Percentiles rank a stretch among this genome's conserved stretches.
phyloP scores from a whole-genome alignment of 768 basidiomycete species.

The Lactifluus echinatus region DNA sequence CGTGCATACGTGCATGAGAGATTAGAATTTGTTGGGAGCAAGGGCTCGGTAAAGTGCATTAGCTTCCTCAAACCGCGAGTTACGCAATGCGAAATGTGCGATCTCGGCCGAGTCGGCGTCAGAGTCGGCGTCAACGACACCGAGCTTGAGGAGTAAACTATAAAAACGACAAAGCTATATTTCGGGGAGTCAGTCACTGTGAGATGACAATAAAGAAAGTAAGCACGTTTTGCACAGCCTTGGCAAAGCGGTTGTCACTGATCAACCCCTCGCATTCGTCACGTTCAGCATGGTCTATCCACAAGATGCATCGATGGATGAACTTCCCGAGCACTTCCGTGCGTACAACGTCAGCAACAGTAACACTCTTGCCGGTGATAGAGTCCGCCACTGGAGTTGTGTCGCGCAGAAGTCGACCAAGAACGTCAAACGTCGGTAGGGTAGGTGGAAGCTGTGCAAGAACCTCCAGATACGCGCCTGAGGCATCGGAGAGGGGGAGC shows the following conservation, averaged over 20 bases:
- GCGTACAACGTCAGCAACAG: conserved; percentile 56
- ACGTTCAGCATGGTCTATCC: conserved; percentile 60
- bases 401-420: conserved; percentile 61
- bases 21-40: conserved; percentile 34
- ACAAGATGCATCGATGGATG: conserved; percentile 58
- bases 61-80: conserved; percentile 70
- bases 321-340: conserved; percentile 62
- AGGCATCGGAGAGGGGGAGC: conserved; percentile 26
- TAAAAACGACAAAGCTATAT: conserved; percentile 70
- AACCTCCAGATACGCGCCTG: conserved; percentile 51
- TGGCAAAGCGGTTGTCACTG: conserved; percentile 65
- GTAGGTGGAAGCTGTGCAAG: conserved; percentile 62
- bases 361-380: conserved; percentile 39
- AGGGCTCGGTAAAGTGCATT: conserved; percentile 62
- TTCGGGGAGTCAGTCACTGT: not conserved
- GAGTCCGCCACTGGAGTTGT: conserved; percentile 38
- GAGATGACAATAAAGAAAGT: not conserved
- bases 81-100: conserved; percentile 63
- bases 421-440: conserved; percentile 62
- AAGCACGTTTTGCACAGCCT: conserved; percentile 62
- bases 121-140: conserved; percentile 51
- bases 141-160: conserved; percentile 55
- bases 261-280: conserved; percentile 60
- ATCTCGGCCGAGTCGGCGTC: conserved; percentile 72
- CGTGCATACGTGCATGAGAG: not conserved